Evolutionary conservation across 2,329 filamentous ascomycete genomes (phyloP), one percentile per base, ranked within the genome.

Genomic region (Alternaria gansuensis): DNA sequence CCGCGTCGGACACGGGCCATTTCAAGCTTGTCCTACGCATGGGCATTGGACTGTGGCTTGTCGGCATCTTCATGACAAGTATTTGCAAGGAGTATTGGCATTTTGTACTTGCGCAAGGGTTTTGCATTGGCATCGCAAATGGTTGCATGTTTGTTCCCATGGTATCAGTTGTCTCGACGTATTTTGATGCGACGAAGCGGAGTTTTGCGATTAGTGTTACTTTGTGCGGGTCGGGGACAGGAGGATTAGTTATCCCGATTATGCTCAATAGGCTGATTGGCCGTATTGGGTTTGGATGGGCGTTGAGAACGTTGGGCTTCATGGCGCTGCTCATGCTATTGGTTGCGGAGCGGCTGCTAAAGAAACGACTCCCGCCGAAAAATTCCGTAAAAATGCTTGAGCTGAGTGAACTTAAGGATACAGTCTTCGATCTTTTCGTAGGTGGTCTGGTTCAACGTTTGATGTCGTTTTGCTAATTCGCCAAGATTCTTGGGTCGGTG

Each of bases 201-300:
- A 78, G 79, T 9, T 66, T 81, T 6, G 82, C 80, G 7, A 78
- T 79, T 44, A 81, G 81, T 0, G 70, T 83, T 13, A 78, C 79
- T 1, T 75, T 79, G 0, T 74, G 75, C 0, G 82, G 82, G 0
- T 78, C 78, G 36, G 76, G 77, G 11, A 49, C 67, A 48, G 81
- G 80, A 7, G 80, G 81, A 4, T 70, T 82, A 10, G 72, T 83
- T 28, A 82, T 82, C 53, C 81, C 81, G 0, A 80, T 83, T 44
- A 74, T 82, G 29, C 81, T 88, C 60, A 79, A 85, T 61, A 80
- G 83, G 57, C 74, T 88, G 29, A 78, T 85, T n/a, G 82, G 82
- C 0, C 70, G 75, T 8, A 77, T 88, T n/a, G 86, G 86, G 0
- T 88, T 88, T 63, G 75, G 80, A 1, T 88, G 86, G 85, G 81